Conservation (phyloP, 805 yeast species). For the Barnettozyma populi region DNA sequence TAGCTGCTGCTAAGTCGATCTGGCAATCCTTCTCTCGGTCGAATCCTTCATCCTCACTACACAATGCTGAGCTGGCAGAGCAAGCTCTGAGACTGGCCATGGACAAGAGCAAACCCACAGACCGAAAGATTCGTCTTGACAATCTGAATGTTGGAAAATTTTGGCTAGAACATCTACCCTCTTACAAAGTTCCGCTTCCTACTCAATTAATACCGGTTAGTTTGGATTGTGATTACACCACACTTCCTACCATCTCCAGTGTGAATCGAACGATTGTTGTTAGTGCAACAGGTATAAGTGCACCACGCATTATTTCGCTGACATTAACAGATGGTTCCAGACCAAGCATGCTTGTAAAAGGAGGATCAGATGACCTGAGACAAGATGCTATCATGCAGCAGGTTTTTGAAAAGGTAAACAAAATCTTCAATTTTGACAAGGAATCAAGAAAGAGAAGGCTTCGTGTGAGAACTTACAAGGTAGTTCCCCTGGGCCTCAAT, state of each 20-base stretch:
- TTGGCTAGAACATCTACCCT: constrained; percentile 51
- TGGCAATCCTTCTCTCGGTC: constrained; percentile 34
- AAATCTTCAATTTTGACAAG: constrained; percentile 49
- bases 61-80: constrained; percentile 47
- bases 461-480: constrained; percentile 77
- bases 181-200: constrained; percentile 58
- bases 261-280: constrained; percentile 45
- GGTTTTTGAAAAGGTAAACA: constrained; percentile 83
- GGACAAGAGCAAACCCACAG: constrained; percentile 30
- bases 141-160: constrained; percentile 42
- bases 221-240: constrained; percentile 37
- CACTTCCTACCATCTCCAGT: constrained; percentile 40
- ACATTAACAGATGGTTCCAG: constrained; percentile 49
- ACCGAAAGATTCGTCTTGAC: constrained; percentile 21
- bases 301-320: constrained; percentile 73
- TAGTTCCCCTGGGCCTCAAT: constrained; percentile 81
- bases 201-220: constrained; percentile 45
- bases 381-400: constrained; percentile 99
- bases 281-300: constrained; percentile 81
- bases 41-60: constrained; percentile 30
- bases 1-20: constrained; percentile 46
- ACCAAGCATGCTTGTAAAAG: constrained; percentile 65
- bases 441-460: constrained; percentile 54
- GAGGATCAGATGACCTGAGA: constrained; percentile 84
- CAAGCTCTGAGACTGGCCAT: constrained; percentile 48